Evolutionary conservation across 768 basidiomycete genomes (phyloP).

Genomic region (Rhodotorula diobovata): DNA sequence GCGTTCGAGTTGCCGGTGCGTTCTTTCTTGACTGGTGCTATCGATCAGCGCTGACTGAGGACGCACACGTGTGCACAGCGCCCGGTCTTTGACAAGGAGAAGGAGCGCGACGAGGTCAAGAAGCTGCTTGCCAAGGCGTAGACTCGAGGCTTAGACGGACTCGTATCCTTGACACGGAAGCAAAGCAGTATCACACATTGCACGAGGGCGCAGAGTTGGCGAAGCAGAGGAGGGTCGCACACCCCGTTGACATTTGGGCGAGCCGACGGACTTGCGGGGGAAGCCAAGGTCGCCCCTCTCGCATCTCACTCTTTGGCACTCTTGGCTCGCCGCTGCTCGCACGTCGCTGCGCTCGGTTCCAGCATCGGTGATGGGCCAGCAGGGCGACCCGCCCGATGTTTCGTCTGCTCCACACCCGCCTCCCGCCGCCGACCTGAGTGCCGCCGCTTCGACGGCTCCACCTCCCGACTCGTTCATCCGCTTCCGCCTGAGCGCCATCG

Average conservation of each 20-base stretch:
- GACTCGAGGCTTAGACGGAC: not conserved
- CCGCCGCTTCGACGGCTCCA: not conserved
- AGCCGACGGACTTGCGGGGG: too few relatives aligned
- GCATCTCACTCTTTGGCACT: too few relatives aligned
- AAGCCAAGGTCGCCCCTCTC: too few relatives aligned
- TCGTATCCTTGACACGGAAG: too few relatives aligned
- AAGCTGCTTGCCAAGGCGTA: constrained; percentile 4
- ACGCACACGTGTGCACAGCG: constrained; percentile 36
- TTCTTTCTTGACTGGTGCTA: not conserved
- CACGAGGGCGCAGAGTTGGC: too few relatives aligned
- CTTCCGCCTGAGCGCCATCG: constrained; percentile 26
- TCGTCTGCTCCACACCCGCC: too few relatives aligned
- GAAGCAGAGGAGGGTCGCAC: too few relatives aligned
- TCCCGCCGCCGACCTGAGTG: not conserved
- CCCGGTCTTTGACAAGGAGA: constrained; percentile 50
- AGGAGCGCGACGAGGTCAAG: constrained; percentile 44
- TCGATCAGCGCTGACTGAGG: not conserved
- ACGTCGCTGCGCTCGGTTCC: too few relatives aligned
- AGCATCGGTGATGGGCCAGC: not conserved
- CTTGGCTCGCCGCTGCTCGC: too few relatives aligned
- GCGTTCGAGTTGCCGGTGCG: constrained; percentile 48
- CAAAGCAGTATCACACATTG: too few relatives aligned
- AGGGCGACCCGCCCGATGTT: not conserved
- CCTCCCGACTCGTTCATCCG: constrained; percentile 14
- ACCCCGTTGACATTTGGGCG: too few relatives aligned